phyloP scores from a whole-genome alignment of 345 rosid genomes.

The Raphanus sativus region DNA sequence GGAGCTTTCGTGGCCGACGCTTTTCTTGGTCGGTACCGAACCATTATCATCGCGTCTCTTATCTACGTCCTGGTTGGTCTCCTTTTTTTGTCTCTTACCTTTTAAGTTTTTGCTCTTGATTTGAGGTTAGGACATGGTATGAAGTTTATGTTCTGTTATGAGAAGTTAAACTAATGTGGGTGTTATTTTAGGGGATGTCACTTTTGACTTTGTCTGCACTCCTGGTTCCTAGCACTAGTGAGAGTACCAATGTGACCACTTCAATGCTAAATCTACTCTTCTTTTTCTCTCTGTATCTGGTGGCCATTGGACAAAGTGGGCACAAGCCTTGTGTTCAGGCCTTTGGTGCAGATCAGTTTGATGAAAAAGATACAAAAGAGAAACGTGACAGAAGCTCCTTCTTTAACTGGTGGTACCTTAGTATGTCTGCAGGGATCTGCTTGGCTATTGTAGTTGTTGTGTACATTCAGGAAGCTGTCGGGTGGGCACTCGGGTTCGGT shows the following conservation, averaged over 20 bases:
- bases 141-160: neutral
- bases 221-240: neutral
- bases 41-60: constrained; percentile 52
- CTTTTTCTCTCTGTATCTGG: constrained; percentile 40
- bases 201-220: neutral
- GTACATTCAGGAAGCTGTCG: constrained; percentile 69
- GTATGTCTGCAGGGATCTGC: neutral
- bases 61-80: constrained; percentile 46
- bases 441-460: constrained; percentile 45
- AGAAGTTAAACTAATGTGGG: neutral
- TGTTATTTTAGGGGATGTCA: neutral
- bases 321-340: constrained; percentile 79
- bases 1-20: constrained; percentile 67
- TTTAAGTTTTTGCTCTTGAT: neutral
- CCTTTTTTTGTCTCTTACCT: neutral
- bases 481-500: constrained; percentile 73
- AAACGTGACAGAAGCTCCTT: constrained; percentile 53
- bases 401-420: constrained; percentile 53
- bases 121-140: neutral
- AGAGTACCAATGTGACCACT: neutral
- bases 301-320: constrained; percentile 51
- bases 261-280: neutral
- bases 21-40: constrained; percentile 63
- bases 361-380: constrained; percentile 50
- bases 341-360: constrained; percentile 59